Evolutionary conservation across 2,329 filamentous ascomycete genomes (phyloP), one percentile per base, ranked within the genome.

Genomic region (Elsinoe australis): DNA sequence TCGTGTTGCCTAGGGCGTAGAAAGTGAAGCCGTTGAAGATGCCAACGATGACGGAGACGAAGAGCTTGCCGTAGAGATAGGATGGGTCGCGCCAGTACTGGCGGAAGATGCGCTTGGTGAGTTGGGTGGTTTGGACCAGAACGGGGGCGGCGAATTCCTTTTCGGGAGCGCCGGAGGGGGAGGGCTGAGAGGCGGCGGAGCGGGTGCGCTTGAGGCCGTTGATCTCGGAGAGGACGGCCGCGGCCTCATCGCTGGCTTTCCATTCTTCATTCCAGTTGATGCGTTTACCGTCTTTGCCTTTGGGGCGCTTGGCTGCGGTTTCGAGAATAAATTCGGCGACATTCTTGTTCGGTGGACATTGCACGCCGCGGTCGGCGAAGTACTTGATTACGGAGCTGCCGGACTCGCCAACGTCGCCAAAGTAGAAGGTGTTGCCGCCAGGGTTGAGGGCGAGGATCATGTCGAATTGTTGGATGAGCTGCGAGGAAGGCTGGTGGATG

Each of bases 11-110:
- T 2, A 87, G 73, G 56, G 81, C 70, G 71, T 75, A 87, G 67
- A 87, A 88, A 3, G 83, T 87, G 66, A 87, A 87, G 17, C 82
- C 83, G 65, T 86, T 87, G 72, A 88, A 86, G 61, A 87, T 79
- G 12, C 82, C 84, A 35, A 85, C 72, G 52, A 87, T 74, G 50
- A 86, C 76, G 3, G 79, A 73, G 26, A 81, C 75, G 64, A 87
- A 88, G 19, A 90, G 67, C 60, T 87, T 87, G 51, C 82, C 80
- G 63, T 87, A 88, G 49, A 87, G 70, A 62, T 89, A 90, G 1
- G 78, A 80, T 0, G 84, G 81, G 53, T 86, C 80, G 10, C 85
- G 75, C 83, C 83, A 88, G 67, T 87, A 82, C 55, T 86, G 78
- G 78, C 70, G 0, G 83, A 72, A 0, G 83, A 82, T 0, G 84